These are phyloP conservation scores for Trypanosoma theileri DNA, from an alignment of 208 protist species.

Conservation along the genomic window DNA sequence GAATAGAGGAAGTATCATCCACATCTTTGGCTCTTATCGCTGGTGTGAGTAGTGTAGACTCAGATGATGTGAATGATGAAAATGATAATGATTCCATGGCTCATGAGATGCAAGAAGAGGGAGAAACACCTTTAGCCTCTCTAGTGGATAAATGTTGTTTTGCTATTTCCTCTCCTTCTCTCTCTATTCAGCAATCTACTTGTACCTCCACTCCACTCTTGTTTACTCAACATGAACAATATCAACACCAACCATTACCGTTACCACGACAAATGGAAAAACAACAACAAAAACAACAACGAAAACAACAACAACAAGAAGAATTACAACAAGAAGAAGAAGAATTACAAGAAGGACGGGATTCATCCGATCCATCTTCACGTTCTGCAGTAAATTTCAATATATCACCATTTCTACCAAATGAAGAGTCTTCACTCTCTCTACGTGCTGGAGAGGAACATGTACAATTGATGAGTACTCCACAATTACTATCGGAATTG, in stretches of 20 bases:
- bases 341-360: neutral
- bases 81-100: neutral
- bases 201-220: too few species aligned
- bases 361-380: neutral
- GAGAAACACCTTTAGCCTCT: neutral
- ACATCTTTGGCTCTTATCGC: neutral
- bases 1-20: neutral
- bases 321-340: neutral
- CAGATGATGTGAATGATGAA: slow-evolving; percentile 5
- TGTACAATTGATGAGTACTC: neutral
- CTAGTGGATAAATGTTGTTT: neutral
- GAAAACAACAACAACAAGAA: neutral
- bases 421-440: slow-evolving; percentile 2
- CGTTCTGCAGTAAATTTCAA: neutral
- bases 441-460: neutral
- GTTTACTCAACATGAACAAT: too few species aligned
- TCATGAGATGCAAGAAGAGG: too few species aligned
- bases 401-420: slow-evolving; percentile 14
- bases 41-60: neutral
- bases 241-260: too few species aligned
- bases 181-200: too few species aligned
- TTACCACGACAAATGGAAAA: neutral
- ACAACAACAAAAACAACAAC: neutral
- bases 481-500: neutral
- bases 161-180: neutral